A percentile compares a stretch with the other conserved stretches of the same genome.
Evolutionary conservation across 306 rosid species (phyloP).

Genomic region (Hippophae rhamnoides): DNA sequence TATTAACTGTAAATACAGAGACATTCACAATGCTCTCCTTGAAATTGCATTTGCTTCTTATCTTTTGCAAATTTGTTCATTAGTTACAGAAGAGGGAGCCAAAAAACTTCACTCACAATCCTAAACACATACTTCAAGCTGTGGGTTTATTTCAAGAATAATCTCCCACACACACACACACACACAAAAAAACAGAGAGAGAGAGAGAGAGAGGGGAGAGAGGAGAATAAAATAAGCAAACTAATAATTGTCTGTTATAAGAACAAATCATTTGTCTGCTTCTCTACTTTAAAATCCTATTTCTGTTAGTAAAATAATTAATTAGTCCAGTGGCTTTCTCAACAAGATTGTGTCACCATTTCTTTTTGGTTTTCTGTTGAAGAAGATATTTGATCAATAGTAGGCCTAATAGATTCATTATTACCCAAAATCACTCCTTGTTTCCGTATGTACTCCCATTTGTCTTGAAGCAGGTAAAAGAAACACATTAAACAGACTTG

Average conservation of each 20-base stretch:
- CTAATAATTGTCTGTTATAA: background rate
- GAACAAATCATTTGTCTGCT: too few relatives aligned
- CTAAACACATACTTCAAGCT: conserved; percentile 9
- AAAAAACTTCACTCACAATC: conserved; percentile 2
- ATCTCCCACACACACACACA: too few relatives aligned
- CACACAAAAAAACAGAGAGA: background rate
- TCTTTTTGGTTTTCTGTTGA: conserved; percentile 34
- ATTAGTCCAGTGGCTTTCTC: conserved; percentile 23
- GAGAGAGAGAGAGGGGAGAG: background rate
- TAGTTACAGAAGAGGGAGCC: background rate
- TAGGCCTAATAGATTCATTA: conserved; percentile 18
- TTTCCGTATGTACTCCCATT: conserved; percentile 55
- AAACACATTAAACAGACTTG: conserved; percentile 46
- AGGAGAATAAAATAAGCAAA: conserved; percentile 2
- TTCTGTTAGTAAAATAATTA: conserved; percentile 1
- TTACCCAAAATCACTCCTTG: conserved; percentile 46
- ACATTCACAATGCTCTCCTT: background rate
- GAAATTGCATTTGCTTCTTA: background rate
- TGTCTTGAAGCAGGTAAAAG: conserved; percentile 86
- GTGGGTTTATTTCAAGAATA: background rate
- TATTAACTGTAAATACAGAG: too few relatives aligned
- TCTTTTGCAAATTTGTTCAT: background rate
- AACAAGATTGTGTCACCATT: conserved; percentile 34
- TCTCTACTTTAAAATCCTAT: too few relatives aligned
- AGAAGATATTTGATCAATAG: conserved; percentile 16